Conservation (phyloP, 1,284 basidiomycete species). For the Ganoderma leucocontextum region DNA sequence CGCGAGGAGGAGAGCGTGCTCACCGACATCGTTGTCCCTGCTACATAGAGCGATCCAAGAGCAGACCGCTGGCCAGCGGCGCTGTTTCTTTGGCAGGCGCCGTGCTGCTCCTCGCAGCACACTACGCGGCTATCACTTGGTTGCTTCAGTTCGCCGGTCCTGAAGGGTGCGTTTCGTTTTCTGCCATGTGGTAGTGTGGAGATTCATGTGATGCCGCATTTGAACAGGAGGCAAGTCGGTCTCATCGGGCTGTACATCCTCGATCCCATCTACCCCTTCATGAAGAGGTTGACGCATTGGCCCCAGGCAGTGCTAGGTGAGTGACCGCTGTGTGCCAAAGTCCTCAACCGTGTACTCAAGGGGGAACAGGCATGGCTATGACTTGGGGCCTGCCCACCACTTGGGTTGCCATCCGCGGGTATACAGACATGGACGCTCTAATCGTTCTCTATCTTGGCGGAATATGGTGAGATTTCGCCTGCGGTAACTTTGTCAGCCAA, state of each 20-base stretch:
- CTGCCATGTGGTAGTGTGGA: not conserved
- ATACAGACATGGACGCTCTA: not conserved
- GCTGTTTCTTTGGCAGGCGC: constrained; percentile 45
- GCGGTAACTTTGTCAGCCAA: not conserved
- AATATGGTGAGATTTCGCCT: not conserved
- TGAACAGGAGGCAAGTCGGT: constrained; percentile 47
- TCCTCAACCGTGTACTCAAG: not conserved
- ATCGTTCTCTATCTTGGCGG: constrained; percentile 3
- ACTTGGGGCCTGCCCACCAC: constrained; percentile 6
- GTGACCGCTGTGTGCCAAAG: not conserved
- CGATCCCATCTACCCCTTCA: constrained; percentile 39
- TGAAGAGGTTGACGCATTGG: constrained; percentile 7
- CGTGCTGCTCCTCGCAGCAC: constrained; percentile 46
- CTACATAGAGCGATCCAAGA: constrained; percentile 47
- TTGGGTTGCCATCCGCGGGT: constrained; percentile 4
- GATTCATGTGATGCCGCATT: not conserved
- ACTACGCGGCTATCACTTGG: constrained; percentile 44
- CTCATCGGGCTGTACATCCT: constrained; percentile 46
- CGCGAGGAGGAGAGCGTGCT: not conserved
- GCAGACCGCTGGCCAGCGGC: constrained; percentile 50
- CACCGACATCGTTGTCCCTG: not conserved
- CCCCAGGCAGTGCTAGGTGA: constrained; percentile 9
- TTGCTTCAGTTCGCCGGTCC: constrained; percentile 27
- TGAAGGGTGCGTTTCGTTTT: constrained; percentile 12
- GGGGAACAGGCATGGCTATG: constrained; percentile 1